phyloP scores from a whole-genome alignment of 176 grass and related monocot species.

The Raddia guianensis region DNA sequence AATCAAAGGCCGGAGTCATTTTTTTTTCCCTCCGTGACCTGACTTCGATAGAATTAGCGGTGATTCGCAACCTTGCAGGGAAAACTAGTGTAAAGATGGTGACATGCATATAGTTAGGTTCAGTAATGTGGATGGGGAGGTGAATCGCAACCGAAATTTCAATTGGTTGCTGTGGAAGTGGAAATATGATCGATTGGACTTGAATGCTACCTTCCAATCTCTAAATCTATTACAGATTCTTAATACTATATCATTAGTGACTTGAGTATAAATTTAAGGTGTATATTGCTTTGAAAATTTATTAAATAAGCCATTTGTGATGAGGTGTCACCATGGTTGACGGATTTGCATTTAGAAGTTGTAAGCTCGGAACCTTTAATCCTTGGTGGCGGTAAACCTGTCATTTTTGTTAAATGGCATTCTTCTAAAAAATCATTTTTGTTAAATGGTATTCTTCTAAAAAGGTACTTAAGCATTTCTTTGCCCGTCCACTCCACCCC shows the following conservation, averaged over 20 bases:
- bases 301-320: too few relatives aligned
- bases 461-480: too few relatives aligned
- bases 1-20: constrained; percentile 25
- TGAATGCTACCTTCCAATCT: neutral
- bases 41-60: neutral
- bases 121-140: neutral
- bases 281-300: too few relatives aligned
- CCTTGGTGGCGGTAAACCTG: too few relatives aligned
- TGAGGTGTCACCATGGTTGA: too few relatives aligned
- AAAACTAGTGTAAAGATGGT: constrained; percentile 25
- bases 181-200: constrained; percentile 35
- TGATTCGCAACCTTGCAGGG: constrained; percentile 4
- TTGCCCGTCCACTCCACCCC: too few relatives aligned
- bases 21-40: constrained; percentile 24
- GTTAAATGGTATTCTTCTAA: too few relatives aligned
- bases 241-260: neutral
- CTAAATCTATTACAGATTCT: neutral
- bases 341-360: too few relatives aligned
- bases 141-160: constrained; percentile 21
- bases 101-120: constrained; percentile 17
- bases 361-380: too few relatives aligned
- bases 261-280: too few relatives aligned
- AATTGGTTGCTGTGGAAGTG: constrained; percentile 34
- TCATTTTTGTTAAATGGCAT: too few relatives aligned
- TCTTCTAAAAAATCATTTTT: too few relatives aligned